These are phyloP conservation scores for Streptanthus diversifolius DNA, from an alignment of 345 rosid species.

Conservation along the genomic window DNA sequence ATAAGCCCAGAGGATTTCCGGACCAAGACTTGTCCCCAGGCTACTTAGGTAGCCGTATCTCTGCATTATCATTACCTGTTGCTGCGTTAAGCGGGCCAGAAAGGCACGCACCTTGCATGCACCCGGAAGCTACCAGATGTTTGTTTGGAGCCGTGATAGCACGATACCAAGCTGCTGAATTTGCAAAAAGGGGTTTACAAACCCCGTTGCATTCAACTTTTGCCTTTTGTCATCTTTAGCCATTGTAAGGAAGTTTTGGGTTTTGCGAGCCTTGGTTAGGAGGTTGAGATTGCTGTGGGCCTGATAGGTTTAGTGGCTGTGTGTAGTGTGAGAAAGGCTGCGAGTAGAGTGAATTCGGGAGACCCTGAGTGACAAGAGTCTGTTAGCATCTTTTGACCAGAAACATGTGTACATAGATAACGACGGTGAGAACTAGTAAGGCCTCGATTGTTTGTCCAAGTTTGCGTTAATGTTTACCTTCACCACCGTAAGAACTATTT, in stretches of 20 bases:
- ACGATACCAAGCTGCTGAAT: constrained; percentile 68
- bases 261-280: constrained; percentile 80
- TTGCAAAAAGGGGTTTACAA: constrained; percentile 52
- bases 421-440: neutral
- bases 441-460: neutral
- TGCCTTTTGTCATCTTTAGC: constrained; percentile 45
- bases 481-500: neutral
- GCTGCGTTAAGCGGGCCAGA: constrained; percentile 27
- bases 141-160: constrained; percentile 57
- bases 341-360: constrained; percentile 89
- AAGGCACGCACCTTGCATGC: constrained; percentile 38
- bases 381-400: constrained; percentile 2
- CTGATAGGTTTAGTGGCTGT: constrained; percentile 66
- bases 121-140: constrained; percentile 32
- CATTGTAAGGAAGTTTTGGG: constrained; percentile 75
- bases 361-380: constrained; percentile 47
- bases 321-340: constrained; percentile 86
- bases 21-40: constrained; percentile 25
- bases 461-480: neutral
- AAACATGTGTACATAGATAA: neutral
- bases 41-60: constrained; percentile 30
- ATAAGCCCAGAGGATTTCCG: constrained; percentile 29
- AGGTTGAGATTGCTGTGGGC: constrained; percentile 67
- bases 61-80: constrained; percentile 25
- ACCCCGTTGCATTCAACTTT: constrained; percentile 40